Evolutionary conservation across 176 grass and related monocot genomes (phyloP).

Genomic region (Pontederia paniculata): DNA sequence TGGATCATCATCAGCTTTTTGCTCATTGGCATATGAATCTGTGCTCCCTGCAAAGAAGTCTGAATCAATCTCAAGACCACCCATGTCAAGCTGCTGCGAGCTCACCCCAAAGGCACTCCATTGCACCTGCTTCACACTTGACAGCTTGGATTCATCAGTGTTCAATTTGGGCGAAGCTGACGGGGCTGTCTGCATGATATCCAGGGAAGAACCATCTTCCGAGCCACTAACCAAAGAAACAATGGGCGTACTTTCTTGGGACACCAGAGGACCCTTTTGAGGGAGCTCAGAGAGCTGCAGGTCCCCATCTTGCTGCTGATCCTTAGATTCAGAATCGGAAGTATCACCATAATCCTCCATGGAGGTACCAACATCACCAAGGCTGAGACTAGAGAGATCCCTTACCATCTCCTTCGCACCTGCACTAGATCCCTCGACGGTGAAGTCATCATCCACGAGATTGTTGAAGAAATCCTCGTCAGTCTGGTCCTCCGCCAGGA

Average conservation of each 20-base stretch:
- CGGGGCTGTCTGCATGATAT: constrained; percentile 16
- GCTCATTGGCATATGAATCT: constrained; percentile 5
- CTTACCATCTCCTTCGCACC: constrained; percentile 14
- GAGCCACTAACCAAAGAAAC: neutral
- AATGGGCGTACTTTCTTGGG: neutral
- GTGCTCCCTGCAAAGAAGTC: constrained; percentile 19
- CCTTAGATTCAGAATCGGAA: neutral
- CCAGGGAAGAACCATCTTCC: neutral
- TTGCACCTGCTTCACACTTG: constrained; percentile 68
- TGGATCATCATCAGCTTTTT: constrained; percentile 14
- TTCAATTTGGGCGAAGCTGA: constrained; percentile 20
- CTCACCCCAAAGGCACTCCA: constrained; percentile 55
- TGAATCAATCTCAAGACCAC: constrained; percentile 32
- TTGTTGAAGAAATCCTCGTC: constrained; percentile 96
- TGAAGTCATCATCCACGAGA: constrained; percentile 55
- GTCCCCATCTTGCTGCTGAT: neutral
- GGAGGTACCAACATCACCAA: constrained; percentile 16
- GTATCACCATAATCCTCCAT: constrained; percentile 12
- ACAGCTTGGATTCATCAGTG: constrained; percentile 26
- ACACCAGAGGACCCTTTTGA: constrained; percentile 1
- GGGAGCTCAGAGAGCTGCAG: neutral
- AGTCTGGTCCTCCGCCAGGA: constrained; percentile 52
- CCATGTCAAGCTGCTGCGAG: constrained; percentile 12
- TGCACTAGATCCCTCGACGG: constrained; percentile 10
- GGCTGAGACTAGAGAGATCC: constrained; percentile 30